Evolutionary conservation across 169 alveolate genomes (phyloP).

Genomic region (Miamiensis avidus): DNA sequence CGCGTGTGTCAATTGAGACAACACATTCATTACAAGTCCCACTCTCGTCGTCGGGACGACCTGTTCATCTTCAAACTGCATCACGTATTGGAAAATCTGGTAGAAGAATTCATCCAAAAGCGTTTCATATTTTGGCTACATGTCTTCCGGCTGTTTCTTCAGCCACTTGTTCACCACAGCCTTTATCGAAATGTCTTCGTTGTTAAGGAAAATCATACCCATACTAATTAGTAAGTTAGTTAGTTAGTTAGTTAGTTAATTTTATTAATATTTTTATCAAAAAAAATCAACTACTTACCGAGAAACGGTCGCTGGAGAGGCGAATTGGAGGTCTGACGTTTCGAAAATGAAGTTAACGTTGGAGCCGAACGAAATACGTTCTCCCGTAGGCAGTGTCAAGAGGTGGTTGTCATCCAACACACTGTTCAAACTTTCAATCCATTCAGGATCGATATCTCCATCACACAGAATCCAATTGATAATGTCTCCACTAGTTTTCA

Average conservation of each 20-base stretch:
- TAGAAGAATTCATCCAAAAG: constrained; percentile 87
- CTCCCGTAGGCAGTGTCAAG: constrained; percentile 89
- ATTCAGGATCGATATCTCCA: constrained; percentile 91
- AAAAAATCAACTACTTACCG: too few relatives aligned
- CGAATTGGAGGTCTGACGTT: constrained; percentile 81
- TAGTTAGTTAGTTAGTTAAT: too few relatives aligned
- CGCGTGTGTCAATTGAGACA: constrained; percentile 58
- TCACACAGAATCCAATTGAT: constrained; percentile 91
- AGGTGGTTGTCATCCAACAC: constrained; percentile 89
- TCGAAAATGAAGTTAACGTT: constrained; percentile 89
- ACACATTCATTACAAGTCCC: constrained; percentile 87
- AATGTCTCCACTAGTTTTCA: constrained; percentile 80
- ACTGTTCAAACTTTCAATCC: constrained; percentile 89
- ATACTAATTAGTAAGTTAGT: too few relatives aligned
- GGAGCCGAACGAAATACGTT: constrained; percentile 82
- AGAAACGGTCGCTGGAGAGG: constrained; percentile 90
- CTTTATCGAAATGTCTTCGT: constrained; percentile 90
- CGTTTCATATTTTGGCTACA: constrained; percentile 63
- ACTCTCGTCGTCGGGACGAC: constrained; percentile 88
- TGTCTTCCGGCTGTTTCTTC: constrained; percentile 74
- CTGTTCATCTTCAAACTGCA: constrained; percentile 59
- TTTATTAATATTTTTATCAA: too few relatives aligned
- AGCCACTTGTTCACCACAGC: constrained; percentile 87
- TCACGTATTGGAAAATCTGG: constrained; percentile 67
- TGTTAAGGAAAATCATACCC: constrained; percentile 91